Conservation (phyloP, 345 rosid species). For the Salix viminalis region DNA sequence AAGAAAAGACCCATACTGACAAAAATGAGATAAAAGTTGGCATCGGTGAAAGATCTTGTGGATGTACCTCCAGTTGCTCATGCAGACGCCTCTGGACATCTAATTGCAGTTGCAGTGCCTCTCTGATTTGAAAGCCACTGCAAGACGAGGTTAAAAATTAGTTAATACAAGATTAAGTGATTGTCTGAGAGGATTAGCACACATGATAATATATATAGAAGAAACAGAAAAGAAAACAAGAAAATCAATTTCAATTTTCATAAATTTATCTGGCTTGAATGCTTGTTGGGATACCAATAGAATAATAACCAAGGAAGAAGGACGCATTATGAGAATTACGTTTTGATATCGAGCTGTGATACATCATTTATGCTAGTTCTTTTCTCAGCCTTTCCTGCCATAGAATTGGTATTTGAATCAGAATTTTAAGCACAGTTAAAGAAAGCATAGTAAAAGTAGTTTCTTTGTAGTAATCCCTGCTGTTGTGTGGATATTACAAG, state of each 20-base stretch:
- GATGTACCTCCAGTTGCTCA: slow-evolving; percentile 81
- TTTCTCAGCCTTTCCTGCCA: slow-evolving; percentile 58
- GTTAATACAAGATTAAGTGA: background rate
- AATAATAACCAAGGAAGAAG: background rate
- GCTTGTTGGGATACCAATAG: background rate
- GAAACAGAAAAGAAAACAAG: background rate
- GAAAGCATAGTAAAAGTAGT: background rate
- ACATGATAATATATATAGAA: background rate
- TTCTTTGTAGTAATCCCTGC: background rate
- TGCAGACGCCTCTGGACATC: slow-evolving; percentile 91
- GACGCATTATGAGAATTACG: slow-evolving; percentile 30
- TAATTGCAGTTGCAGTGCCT: slow-evolving; percentile 73
- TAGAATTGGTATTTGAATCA: background rate
- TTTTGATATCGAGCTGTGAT: slow-evolving; percentile 46
- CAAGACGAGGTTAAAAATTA: slow-evolving; percentile 5
- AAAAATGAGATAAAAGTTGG: background rate
- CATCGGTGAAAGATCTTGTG: background rate
- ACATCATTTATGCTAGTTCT: slow-evolving; percentile 35
- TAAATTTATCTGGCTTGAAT: background rate
- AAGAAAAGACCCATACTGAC: background rate
- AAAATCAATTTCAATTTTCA: background rate
- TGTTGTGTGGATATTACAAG: background rate
- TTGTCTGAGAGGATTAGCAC: background rate
- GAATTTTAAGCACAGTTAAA: too few relatives aligned
- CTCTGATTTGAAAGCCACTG: slow-evolving; percentile 70